Evolutionary conservation across 2,329 filamentous ascomycete species (phyloP).

Genomic region (Fusarium fujikuroi): DNA sequence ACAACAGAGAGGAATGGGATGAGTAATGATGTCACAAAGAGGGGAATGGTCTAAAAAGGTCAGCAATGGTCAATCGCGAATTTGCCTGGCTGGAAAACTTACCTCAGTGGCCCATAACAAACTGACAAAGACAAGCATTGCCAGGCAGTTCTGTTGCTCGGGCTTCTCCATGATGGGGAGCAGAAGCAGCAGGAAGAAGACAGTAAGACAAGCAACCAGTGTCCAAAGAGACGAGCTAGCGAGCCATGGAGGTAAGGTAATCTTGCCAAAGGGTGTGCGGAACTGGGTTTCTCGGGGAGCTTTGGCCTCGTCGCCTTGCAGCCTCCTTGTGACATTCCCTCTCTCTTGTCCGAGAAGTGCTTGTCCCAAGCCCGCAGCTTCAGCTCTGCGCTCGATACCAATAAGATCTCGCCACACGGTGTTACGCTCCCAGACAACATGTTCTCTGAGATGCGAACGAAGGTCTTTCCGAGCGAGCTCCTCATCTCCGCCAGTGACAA

Average conservation of each 20-base stretch:
- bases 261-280: constrained; percentile 80
- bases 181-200: constrained; percentile 80
- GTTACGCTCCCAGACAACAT: constrained; percentile 98
- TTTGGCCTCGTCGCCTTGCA: constrained; percentile 87
- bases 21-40: constrained; percentile 94
- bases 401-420: constrained; percentile 99
- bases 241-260: constrained; percentile 83
- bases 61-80: constrained; percentile 4
- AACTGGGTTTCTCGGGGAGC: constrained; percentile 73
- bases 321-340: constrained; percentile 72
- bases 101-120: constrained; percentile 97
- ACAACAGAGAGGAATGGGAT: constrained; percentile 94
- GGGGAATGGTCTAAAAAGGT: constrained; percentile 78
- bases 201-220: constrained; percentile 73
- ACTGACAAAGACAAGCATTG: constrained; percentile 92
- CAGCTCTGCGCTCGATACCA: constrained; percentile 92
- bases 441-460: constrained; percentile 89
- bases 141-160: constrained; percentile 96
- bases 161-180: constrained; percentile 85
- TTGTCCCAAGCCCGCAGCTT: constrained; percentile 90
- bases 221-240: constrained; percentile 84
- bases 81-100: constrained; percentile 42
- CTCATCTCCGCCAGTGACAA: constrained; percentile 85
- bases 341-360: constrained; percentile 82
- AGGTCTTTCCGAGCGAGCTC: constrained; percentile 83